phyloP scores from a whole-genome alignment of 352 stramenopile species.

The Phytophthora boehmeriae region DNA sequence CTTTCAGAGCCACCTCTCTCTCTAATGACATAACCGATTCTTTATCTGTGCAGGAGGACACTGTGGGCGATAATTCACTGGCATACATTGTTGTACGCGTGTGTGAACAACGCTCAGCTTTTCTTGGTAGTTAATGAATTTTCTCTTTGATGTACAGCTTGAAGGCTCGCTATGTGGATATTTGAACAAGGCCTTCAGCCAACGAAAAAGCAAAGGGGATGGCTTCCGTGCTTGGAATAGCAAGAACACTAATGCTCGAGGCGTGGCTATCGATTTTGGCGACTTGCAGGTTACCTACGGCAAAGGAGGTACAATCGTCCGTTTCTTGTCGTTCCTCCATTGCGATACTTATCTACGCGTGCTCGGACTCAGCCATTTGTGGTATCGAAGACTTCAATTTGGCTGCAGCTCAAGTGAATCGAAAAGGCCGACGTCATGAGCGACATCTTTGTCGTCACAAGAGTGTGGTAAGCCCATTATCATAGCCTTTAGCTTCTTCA shows the following conservation, averaged over 20 bases:
- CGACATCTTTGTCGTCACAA: slow-evolving; percentile 26
- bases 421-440: slow-evolving; percentile 3
- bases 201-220: slow-evolving; percentile 41
- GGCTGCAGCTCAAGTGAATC: not conserved
- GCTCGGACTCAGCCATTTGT: slow-evolving; percentile 44
- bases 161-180: slow-evolving; percentile 76
- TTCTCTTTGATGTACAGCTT: slow-evolving; percentile 36
- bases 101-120: not conserved
- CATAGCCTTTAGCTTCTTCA: not conserved
- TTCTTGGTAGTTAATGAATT: not conserved
- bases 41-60: slow-evolving; percentile 48
- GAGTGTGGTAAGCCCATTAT: slow-evolving; percentile 36
- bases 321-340: not conserved
- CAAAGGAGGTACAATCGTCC: slow-evolving; percentile 45
- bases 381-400: slow-evolving; percentile 57
- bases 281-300: slow-evolving; percentile 65
- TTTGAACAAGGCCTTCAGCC: slow-evolving; percentile 64
- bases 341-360: not conserved
- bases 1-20: not conserved
- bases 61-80: slow-evolving; percentile 37
- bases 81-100: slow-evolving; percentile 53
- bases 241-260: slow-evolving; percentile 42
- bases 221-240: slow-evolving; percentile 59
- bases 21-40: not conserved
- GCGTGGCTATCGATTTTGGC: slow-evolving; percentile 68